Evolutionary conservation across 768 basidiomycete genomes (phyloP).

Genomic region (Macrolepiota dolichaula): DNA sequence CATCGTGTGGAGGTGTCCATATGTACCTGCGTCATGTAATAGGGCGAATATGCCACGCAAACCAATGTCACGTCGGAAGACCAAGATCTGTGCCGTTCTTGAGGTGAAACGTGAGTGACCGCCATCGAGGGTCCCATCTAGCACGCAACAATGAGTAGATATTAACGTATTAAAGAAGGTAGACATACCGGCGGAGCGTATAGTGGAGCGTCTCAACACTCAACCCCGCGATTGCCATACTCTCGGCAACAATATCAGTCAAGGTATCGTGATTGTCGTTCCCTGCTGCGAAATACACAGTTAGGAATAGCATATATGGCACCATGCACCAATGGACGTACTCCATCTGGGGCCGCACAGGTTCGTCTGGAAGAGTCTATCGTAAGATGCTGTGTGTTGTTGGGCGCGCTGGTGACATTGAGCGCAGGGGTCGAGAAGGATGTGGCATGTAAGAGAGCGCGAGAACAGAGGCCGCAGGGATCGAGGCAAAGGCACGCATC

Average conservation of each 20-base stretch:
- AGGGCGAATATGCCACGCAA: slow-evolving; percentile 22
- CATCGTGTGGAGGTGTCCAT: slow-evolving; percentile 16
- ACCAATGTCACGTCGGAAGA: slow-evolving; percentile 28
- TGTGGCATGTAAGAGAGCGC: background rate
- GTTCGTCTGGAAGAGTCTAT: slow-evolving; percentile 28
- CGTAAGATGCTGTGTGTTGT: slow-evolving; percentile 17
- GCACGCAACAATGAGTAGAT: background rate
- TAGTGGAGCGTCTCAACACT: slow-evolving; percentile 22
- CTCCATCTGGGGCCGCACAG: slow-evolving; percentile 29
- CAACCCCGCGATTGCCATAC: slow-evolving; percentile 23
- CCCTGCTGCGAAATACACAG: slow-evolving; percentile 19
- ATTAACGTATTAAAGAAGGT: background rate
- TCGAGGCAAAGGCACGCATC: background rate
- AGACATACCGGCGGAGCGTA: slow-evolving; percentile 19
- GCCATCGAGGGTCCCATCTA: slow-evolving; percentile 31
- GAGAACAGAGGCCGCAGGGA: background rate
- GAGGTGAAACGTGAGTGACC: slow-evolving; percentile 26
- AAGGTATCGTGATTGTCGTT: slow-evolving; percentile 29
- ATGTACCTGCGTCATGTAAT: slow-evolving; percentile 24
- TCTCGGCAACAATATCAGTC: slow-evolving; percentile 19
- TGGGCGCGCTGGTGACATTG: background rate
- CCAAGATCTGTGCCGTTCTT: slow-evolving; percentile 25
- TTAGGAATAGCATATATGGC: background rate
- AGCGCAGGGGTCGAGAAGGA: background rate
- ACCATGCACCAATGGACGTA: slow-evolving; percentile 8